Base-by-base conservation (phyloP, 1,139 yeast genomes). In the Kodamaea plutei region DNA sequence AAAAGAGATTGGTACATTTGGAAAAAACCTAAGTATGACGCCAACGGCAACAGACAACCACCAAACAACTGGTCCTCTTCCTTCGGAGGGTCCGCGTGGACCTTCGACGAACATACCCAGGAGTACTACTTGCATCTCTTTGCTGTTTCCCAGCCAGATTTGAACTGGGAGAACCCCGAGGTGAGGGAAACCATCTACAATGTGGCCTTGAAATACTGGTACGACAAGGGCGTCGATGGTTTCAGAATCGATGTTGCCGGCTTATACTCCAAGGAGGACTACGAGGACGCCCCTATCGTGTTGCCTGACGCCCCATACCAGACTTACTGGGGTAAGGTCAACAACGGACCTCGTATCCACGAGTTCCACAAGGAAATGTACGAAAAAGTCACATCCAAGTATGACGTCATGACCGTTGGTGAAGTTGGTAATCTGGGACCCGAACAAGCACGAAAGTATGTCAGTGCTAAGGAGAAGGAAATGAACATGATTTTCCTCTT, bases 1-100 rank as follows among this genome's bases (percentile, higher is more conserved):
- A 74, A 76, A 54, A 61, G 80, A 47, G 77, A 75, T 49, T 75
- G 81, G 81, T 75, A 73, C 52, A 63, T 72, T 44, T 74, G 80
- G 80, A 64, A 61, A 37, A 64, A 68, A 19, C 66, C 78, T 15
- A 58, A 50, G 37, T 64, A 57, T 44, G 76, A 69, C 39, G 58
- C 45, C 12, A 39, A 64, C 5, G 79, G 79, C 14, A 58, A 61
- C 27, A 63, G 76, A 49, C 59, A 54, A 10, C 76, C 78, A 15
- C 79, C 79, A 15, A 74, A 69, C 56, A 75, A 75, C 50, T 75
- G 80, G 80, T 43, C 45, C 11, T 68, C 77, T 4, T 53, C 53
- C 39, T 75, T 74, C 43, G 63, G 73, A 8, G 78, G 74, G 3
- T 59, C 73, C 11, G 78, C 79, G 5, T 75, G 81, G 81, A 58